Conservation (phyloP, 352 stramenopile species). For the Phytophthora tubulina region DNA sequence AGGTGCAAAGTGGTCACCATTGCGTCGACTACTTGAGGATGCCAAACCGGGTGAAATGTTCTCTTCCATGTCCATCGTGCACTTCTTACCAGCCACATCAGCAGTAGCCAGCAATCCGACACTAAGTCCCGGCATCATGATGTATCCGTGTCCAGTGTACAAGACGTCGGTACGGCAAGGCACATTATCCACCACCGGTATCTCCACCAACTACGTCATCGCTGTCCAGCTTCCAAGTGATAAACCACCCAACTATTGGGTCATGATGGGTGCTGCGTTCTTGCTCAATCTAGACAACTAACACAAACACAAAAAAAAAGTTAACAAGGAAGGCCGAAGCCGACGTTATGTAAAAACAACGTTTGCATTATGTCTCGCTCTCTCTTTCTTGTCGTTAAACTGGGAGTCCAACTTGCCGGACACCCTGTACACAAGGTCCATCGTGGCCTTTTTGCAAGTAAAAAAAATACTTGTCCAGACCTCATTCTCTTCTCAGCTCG, state of each 20-base stretch:
- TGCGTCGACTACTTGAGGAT: constrained; percentile 76
- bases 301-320: constrained; percentile 15
- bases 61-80: constrained; percentile 88
- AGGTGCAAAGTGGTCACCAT: constrained; percentile 90
- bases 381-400: constrained; percentile 38
- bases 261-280: constrained; percentile 93
- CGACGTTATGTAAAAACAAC: constrained; percentile 45
- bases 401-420: constrained; percentile 39
- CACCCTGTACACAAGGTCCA: constrained; percentile 39
- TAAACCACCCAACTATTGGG: constrained; percentile 89
- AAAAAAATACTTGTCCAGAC: neutral
- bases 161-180: constrained; percentile 95
- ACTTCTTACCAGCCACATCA: constrained; percentile 88
- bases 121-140: constrained; percentile 21
- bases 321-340: constrained; percentile 26
- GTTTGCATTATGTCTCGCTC: constrained; percentile 45
- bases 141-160: constrained; percentile 95
- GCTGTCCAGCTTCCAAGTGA: constrained; percentile 92
- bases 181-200: constrained; percentile 93
- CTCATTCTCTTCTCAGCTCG: constrained; percentile 5
- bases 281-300: constrained; percentile 93
- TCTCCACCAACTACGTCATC: constrained; percentile 95
- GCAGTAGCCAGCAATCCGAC: constrained; percentile 47
- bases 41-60: constrained; percentile 94
- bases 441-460: neutral